Evolutionary conservation across 2,329 filamentous ascomycete genomes (phyloP), one percentile per base, ranked within the genome.

Genomic region (Kalmusia sp.): DNA sequence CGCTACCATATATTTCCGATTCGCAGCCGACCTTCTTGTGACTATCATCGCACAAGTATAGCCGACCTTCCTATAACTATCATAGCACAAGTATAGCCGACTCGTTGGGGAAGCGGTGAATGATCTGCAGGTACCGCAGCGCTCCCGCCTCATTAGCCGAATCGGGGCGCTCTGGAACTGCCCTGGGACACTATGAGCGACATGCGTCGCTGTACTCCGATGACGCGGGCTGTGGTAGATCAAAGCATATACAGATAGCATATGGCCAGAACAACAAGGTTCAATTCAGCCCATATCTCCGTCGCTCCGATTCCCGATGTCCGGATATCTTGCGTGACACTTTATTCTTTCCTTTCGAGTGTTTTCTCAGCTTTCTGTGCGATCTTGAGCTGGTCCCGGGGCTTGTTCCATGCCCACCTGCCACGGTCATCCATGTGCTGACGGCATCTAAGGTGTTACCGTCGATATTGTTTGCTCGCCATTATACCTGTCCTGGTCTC

Each of bases 71-170:
- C 54, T 44, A 54, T 55, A 51, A 55, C 38, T 51, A 55, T 40
- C 50, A 46, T 45, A 51, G 54, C 57, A 52, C 56, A 57, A 28
- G 40, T 57, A 54, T 54, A 61, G 53, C 49, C 55, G 58, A 50
- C 49, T 58, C 49, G 49, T 51, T 55, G 40, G 45, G 45, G 22
- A 48, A 57, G 58, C 59, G 56, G 61, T 53, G 47, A 40, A 48
- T 47, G 28, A 45, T 48, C 62, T 70, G 65, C 64, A 69, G 66
- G 64, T 68, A 68, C 65, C 46, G 54, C 22, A 28, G n/a, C 31
- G 21, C 24, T 44, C 39, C 50, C 33, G 33, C 46, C 31, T 19
- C 15, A 28, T 53, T 43, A 43, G 21, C 54, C 50, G 40, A 47
- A 48, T 46, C 43, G 24, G 51, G 28, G 28, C 38, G 50, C 30